Evolutionary conservation across 1,284 basidiomycete genomes (phyloP).

Genomic region (Bjerkandera adusta): DNA sequence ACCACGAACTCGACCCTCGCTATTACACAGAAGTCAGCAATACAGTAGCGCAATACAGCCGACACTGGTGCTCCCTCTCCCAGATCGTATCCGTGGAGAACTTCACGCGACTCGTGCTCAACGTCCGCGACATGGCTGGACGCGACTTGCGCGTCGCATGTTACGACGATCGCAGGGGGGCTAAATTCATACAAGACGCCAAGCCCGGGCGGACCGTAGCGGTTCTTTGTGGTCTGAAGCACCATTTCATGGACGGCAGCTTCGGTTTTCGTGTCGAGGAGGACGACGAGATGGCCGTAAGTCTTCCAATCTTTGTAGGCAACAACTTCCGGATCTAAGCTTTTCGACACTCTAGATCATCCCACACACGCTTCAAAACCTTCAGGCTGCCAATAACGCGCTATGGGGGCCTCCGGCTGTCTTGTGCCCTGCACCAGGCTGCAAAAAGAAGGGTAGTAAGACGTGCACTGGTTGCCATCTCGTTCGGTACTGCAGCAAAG

Average conservation of each 20-base stretch:
- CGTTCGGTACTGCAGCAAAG: slow-evolving; percentile 3
- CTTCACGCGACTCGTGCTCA: neutral
- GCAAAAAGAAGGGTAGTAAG: neutral
- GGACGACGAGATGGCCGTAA: slow-evolving; percentile 1
- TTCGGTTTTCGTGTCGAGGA: neutral
- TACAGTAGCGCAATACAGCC: neutral
- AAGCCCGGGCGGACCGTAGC: neutral
- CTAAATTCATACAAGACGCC: neutral
- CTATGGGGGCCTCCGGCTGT: neutral
- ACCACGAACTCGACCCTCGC: neutral
- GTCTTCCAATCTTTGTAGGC: too few relatives aligned
- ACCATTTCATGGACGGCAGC: neutral
- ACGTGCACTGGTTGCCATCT: neutral
- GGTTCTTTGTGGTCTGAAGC: neutral
- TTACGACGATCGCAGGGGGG: neutral
- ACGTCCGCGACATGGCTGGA: neutral
- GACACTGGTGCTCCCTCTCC: slow-evolving; percentile 5
- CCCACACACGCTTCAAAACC: neutral
- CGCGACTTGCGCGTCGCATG: neutral
- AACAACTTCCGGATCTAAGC: too few relatives aligned
- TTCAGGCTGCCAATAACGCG: neutral
- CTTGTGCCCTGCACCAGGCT: neutral
- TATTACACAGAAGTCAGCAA: neutral
- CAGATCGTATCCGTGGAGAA: neutral
- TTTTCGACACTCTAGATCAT: neutral